Conservation (phyloP, 192 early-diverging fungal genomes). For the Diversispora eburnea region DNA sequence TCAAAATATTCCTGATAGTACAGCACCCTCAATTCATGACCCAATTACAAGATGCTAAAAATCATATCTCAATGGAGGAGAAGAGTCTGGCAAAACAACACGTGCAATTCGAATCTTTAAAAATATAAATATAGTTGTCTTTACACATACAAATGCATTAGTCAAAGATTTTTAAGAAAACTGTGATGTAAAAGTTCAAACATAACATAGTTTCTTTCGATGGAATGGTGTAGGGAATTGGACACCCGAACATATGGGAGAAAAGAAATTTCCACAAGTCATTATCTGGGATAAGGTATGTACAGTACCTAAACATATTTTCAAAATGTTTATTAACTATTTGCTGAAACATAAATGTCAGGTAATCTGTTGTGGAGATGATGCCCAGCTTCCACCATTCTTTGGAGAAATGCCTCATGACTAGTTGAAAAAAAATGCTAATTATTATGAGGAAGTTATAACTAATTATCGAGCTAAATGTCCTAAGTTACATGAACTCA, state of each 20-base stretch:
- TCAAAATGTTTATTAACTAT: slow-evolving; percentile 13
- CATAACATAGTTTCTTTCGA: too few relatives aligned
- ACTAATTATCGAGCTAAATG: slow-evolving; percentile 17
- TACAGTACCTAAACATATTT: slow-evolving; percentile 19
- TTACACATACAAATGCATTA: slow-evolving; percentile 22
- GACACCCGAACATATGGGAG: slow-evolving; percentile 16
- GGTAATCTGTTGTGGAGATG: slow-evolving; percentile 20
- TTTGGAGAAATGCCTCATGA: slow-evolving; percentile 13
- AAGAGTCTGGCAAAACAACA: slow-evolving; percentile 15
- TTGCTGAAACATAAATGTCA: slow-evolving; percentile 17
- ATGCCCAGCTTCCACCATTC: slow-evolving; percentile 7
- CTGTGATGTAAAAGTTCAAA: not conserved
- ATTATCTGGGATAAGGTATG: slow-evolving; percentile 3
- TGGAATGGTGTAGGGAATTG: slow-evolving; percentile 10
- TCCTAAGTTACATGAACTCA: slow-evolving; percentile 17
- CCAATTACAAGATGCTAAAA: slow-evolving; percentile 7
- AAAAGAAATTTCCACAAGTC: slow-evolving; percentile 13
- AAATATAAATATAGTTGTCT: slow-evolving; percentile 7
- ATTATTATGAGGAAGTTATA: slow-evolving; percentile 19
- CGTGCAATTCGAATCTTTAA: slow-evolving; percentile 3
- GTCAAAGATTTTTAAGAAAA: slow-evolving; percentile 8
- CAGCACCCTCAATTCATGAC: slow-evolving; percentile 10
- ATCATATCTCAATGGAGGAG: slow-evolving; percentile 18
- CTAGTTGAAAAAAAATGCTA: slow-evolving; percentile 12
- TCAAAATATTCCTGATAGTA: too few relatives aligned